Evolutionary conservation across 1,139 yeast genomes (phyloP).

Genomic region (Kurtzmaniella quercitrusa): DNA sequence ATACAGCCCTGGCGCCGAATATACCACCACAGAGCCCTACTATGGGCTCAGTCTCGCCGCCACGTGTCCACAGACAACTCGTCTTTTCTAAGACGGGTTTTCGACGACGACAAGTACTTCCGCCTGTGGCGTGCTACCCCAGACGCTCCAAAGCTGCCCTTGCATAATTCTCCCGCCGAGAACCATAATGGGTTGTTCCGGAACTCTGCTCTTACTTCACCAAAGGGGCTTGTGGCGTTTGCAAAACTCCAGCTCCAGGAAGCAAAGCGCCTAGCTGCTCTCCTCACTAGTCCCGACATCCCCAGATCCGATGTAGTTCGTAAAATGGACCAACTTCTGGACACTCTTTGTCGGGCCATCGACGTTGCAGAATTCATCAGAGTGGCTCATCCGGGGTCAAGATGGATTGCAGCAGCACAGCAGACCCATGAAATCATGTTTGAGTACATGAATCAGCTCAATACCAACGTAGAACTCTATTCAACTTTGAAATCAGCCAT

Average conservation of each 20-base stretch:
- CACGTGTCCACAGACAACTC: neutral
- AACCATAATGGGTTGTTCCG: constrained; percentile 61
- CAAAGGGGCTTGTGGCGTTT: constrained; percentile 68
- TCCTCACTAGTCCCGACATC: constrained; percentile 45
- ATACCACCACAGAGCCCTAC: neutral
- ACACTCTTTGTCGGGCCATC: constrained; percentile 83
- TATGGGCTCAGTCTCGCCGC: neutral
- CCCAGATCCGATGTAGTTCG: constrained; percentile 30
- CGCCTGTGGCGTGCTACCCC: constrained; percentile 16
- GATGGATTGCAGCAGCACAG: constrained; percentile 79
- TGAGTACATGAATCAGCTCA: constrained; percentile 89
- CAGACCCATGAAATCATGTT: constrained; percentile 84
- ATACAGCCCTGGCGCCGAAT: neutral
- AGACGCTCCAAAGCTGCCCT: constrained; percentile 9
- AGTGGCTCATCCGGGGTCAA: constrained; percentile 75
- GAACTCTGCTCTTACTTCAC: constrained; percentile 63
- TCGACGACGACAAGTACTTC: constrained; percentile 45
- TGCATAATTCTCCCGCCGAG: neutral
- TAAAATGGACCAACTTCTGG: constrained; percentile 74
- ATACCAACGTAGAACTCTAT: constrained; percentile 77
- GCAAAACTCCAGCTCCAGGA: constrained; percentile 56
- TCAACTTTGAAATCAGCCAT: constrained; percentile 54
- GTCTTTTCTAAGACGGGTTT: constrained; percentile 26
- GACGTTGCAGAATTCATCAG: constrained; percentile 92
- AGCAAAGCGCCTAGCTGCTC: constrained; percentile 59